These are phyloP conservation scores for Boletus nobilissimus DNA, from an alignment of 1,284 basidiomycete genomes.

Conservation along the genomic window DNA sequence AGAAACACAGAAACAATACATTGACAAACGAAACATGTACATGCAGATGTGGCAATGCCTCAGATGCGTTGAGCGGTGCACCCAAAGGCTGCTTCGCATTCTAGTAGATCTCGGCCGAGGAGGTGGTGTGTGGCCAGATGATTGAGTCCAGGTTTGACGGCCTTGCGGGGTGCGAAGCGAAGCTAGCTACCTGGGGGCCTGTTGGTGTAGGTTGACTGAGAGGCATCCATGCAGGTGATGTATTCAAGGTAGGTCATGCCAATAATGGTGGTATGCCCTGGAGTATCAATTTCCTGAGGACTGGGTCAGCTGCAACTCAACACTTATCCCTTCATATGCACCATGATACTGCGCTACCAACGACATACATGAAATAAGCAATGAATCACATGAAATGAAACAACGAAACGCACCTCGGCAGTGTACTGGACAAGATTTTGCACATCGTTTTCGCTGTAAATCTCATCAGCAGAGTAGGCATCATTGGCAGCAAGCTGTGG, in stretches of 20 bases:
- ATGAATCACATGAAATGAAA: background rate
- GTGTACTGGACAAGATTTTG: slow-evolving; percentile 70
- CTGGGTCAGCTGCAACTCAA: slow-evolving; percentile 37
- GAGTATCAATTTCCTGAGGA: slow-evolving; percentile 69
- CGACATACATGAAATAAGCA: background rate
- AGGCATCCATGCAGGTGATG: slow-evolving; percentile 67
- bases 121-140: slow-evolving; percentile 71
- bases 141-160: slow-evolving; percentile 61
- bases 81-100: slow-evolving; percentile 56
- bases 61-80: slow-evolving; percentile 57
- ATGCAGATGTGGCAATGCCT: slow-evolving; percentile 81
- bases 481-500: slow-evolving; percentile 68
- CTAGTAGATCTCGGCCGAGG: slow-evolving; percentile 73
- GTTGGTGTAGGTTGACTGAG: slow-evolving; percentile 65
- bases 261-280: slow-evolving; percentile 78
- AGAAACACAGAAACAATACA: background rate
- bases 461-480: slow-evolving; percentile 65
- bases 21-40: slow-evolving; percentile 25
- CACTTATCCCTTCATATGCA: slow-evolving; percentile 19
- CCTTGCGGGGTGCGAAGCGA: slow-evolving; percentile 60
- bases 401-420: slow-evolving; percentile 55
- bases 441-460: slow-evolving; percentile 69
- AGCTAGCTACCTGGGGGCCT: slow-evolving; percentile 78
- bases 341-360: slow-evolving; percentile 44
- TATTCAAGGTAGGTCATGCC: slow-evolving; percentile 68